A percentile compares a stretch with the other conserved stretches of the same genome.
These are phyloP conservation scores for Sclerotinia minor DNA, from an alignment of 2,329 filamentous ascomycete species.

Conservation along the genomic window DNA sequence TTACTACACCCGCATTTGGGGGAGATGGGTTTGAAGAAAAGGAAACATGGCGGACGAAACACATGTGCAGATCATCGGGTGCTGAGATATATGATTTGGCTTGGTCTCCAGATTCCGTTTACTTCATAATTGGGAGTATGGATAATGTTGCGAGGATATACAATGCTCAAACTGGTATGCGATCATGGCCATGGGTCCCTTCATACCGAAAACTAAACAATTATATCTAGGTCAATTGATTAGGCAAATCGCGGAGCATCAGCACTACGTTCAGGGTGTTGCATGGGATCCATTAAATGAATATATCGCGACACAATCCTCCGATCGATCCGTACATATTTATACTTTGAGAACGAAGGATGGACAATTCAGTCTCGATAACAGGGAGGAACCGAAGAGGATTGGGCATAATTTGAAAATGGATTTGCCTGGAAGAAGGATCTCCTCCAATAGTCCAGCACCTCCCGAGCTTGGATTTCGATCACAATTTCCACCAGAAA, in stretches of 20 bases:
- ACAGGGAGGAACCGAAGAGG: conserved; percentile 66
- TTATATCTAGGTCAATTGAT: conserved; percentile 59
- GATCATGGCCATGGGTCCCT: conserved; percentile 4
- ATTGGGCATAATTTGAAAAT: conserved; percentile 77
- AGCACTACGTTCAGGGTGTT: conserved; percentile 97
- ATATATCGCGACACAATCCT: conserved; percentile 97
- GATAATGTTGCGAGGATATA: conserved; percentile 98
- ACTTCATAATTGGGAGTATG: conserved; percentile 99
- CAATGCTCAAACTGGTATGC: conserved; percentile 82
- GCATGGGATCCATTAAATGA: conserved; percentile 98
- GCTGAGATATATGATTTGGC: conserved; percentile 98
- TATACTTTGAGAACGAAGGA: conserved; percentile 97
- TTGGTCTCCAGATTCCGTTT: conserved; percentile 95
- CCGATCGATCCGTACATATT: conserved; percentile 95
- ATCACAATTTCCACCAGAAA: conserved; percentile 60
- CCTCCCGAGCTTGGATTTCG: conserved; percentile 77
- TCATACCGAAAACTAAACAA: conserved; percentile 22
- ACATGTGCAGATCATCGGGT: conserved; percentile 94
- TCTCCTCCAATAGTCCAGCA: conserved; percentile 89
- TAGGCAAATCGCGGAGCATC: conserved; percentile 94
- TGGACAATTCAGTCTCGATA: conserved; percentile 80
- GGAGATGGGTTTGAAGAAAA: conserved; percentile 89
- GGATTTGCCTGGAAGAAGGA: conserved; percentile 86
- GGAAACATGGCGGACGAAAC: conserved; percentile 93
- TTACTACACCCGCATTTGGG: conserved; percentile 68